Evolutionary conservation across 495 filamentous ascomycete species (phyloP).

Genomic region (Jackrogersella multiformis): DNA sequence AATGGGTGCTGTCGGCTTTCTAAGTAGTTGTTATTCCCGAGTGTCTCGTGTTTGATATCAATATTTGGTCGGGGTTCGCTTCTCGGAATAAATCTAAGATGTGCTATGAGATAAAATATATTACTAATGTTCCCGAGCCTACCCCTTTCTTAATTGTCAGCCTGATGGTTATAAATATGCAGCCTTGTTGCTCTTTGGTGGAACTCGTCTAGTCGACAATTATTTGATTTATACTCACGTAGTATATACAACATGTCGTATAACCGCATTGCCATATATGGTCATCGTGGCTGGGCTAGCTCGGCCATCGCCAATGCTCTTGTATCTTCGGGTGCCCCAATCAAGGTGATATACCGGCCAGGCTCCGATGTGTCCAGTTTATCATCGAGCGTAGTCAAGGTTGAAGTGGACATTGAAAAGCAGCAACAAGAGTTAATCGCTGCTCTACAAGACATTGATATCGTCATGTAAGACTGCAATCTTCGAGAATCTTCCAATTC

Average conservation of each 20-base stretch:
- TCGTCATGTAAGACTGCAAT: slow-evolving; percentile 31
- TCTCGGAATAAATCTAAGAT: neutral
- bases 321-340: slow-evolving; percentile 28
- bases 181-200: neutral
- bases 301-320: slow-evolving; percentile 38
- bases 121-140: neutral
- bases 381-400: slow-evolving; percentile 23
- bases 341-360: slow-evolving; percentile 39
- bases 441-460: slow-evolving; percentile 36
- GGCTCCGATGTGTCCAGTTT: slow-evolving; percentile 38
- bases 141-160: neutral
- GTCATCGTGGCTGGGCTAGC: slow-evolving; percentile 43
- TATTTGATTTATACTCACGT: too few species aligned
- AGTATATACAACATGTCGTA: slow-evolving; percentile 46
- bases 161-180: neutral
- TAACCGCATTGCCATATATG: slow-evolving; percentile 44
- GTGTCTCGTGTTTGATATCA: neutral
- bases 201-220: neutral
- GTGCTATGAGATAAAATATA: neutral
- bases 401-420: slow-evolving; percentile 36
- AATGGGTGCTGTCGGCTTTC: neutral
- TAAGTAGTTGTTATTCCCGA: slow-evolving; percentile 3
- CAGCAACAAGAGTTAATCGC: slow-evolving; percentile 16
- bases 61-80: neutral
- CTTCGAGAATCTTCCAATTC: neutral